Base-by-base conservation (phyloP, 345 rosid genomes). In the Hibiscus syriacus region DNA sequence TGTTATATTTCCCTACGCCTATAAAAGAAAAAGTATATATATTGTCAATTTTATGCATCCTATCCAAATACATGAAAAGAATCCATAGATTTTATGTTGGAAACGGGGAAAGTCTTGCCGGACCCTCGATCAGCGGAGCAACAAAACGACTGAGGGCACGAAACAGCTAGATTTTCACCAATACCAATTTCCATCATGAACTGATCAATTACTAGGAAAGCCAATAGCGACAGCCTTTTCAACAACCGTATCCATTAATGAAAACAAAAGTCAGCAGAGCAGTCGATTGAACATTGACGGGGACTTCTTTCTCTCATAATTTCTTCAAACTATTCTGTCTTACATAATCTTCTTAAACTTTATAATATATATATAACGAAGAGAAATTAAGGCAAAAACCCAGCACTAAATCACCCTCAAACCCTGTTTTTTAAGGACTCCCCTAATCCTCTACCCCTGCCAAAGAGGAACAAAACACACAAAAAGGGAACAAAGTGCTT, bases 281-380 rank as follows among this genome's bases (percentile, higher is more conserved):
- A 52, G 16, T 53, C 23, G 56, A 11, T 22, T 52, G 56, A 9
- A 10, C n/a, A 50, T 17, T 8, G 55, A 59, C 20, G 6, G 43
- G 20, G 49, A 23, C 43, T 29, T 57, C 1, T 12, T 23, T 62
- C 32, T 62, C 32, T 62, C 3, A 41, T 43, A 6, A 41, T 23
- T 63, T 43, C 20, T n/a, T n/a, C n/a, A 19, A 30, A 66, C 67
- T 72, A 10, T 19, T 49, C 5, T 48, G 43, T 66, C 74, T 36
- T 49, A 57, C 17, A 76, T 76, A 78, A 81, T 73, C 80, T 71
- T 71, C 8, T 23, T 23, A 50, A 36, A 73, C 80, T 67, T 78
- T 69, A 76, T 52, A 78, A 73, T n/a, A 38, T 14, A 22, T 7
- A 17, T 48, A 23, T 6, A 3, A 7, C 6, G 27, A 16, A 27